Conservation (phyloP, 2,329 filamentous ascomycete species). For the Epichloe hybrida region DNA sequence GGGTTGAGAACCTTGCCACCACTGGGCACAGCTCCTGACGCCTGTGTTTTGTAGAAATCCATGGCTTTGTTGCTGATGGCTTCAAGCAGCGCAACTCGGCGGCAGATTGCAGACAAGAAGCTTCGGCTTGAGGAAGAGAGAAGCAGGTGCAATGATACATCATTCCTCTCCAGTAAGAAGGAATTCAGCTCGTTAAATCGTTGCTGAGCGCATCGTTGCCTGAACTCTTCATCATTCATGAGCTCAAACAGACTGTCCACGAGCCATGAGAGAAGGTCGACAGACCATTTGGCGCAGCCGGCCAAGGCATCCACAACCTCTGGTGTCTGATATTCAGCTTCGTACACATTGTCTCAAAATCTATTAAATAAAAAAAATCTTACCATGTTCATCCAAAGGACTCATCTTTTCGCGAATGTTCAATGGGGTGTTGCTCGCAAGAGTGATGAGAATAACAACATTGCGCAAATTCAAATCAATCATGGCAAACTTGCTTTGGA, state of each 20-base stretch:
- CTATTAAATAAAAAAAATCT: slow-evolving; percentile 4
- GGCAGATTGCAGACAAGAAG: slow-evolving; percentile 56
- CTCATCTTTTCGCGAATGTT: slow-evolving; percentile 41
- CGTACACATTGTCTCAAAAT: neutral
- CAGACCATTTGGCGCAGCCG: slow-evolving; percentile 65
- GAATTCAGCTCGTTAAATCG: slow-evolving; percentile 35
- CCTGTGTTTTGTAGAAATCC: slow-evolving; percentile 35
- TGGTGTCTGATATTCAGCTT: slow-evolving; percentile 13
- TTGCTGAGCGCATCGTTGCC: slow-evolving; percentile 32
- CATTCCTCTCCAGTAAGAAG: slow-evolving; percentile 40
- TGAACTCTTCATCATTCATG: slow-evolving; percentile 37
- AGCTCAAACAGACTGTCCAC: slow-evolving; percentile 45
- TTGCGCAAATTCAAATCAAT: slow-evolving; percentile 63
- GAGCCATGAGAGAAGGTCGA: slow-evolving; percentile 55
- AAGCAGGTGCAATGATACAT: slow-evolving; percentile 48
- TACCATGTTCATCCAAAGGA: slow-evolving; percentile 46
- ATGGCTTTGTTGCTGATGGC: slow-evolving; percentile 33
- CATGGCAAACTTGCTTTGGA: slow-evolving; percentile 63
- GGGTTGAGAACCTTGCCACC: slow-evolving; percentile 29
- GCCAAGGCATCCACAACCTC: slow-evolving; percentile 61
- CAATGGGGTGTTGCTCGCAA: slow-evolving; percentile 45
- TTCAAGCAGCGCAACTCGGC: slow-evolving; percentile 46
- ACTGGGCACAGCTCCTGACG: slow-evolving; percentile 24
- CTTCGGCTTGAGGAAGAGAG: slow-evolving; percentile 62
- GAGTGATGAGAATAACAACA: slow-evolving; percentile 49